Percentiles rank a stretch among this genome's conserved stretches.
Evolutionary conservation across 106 monocot genomes (phyloP).

Genomic region (Phalaenopsis aphrodite): DNA sequence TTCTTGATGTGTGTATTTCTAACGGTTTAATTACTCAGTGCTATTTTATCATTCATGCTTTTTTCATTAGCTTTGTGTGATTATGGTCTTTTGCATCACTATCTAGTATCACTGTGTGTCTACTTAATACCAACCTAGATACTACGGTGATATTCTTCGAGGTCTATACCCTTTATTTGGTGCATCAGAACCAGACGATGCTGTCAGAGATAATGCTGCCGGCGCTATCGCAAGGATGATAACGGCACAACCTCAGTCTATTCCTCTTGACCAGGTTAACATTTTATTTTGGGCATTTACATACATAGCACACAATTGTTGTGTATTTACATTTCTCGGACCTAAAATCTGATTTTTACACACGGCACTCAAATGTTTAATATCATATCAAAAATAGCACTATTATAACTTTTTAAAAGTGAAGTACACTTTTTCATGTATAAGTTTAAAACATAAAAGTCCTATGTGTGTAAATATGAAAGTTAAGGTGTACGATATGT

Average conservation of each 20-base stretch:
- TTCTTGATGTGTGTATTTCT: not conserved
- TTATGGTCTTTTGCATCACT: not conserved
- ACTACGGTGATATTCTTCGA: slow-evolving; percentile 84
- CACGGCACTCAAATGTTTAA: too few species aligned
- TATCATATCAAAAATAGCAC: too few species aligned
- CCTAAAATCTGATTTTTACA: too few species aligned
- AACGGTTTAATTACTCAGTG: not conserved
- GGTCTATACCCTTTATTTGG: slow-evolving; percentile 78
- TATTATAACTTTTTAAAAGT: too few species aligned
- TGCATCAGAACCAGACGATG: slow-evolving; percentile 69
- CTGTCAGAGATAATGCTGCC: slow-evolving; percentile 94
- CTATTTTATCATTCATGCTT: not conserved
- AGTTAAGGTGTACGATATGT: too few species aligned
- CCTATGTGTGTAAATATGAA: too few species aligned
- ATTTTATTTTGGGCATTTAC: not conserved
- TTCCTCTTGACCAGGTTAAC: slow-evolving; percentile 81
- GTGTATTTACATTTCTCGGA: too few species aligned
- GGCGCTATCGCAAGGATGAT: slow-evolving; percentile 99
- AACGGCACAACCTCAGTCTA: slow-evolving; percentile 80
- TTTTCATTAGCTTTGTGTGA: not conserved
- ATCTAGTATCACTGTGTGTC: not conserved
- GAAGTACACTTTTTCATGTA: too few species aligned
- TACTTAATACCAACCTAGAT: slow-evolving; percentile 41
- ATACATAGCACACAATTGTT: too few species aligned
- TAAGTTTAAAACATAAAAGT: too few species aligned